Evolutionary conservation across 305 asterid species (phyloP).

Genomic region (Fraxinus albicans): DNA sequence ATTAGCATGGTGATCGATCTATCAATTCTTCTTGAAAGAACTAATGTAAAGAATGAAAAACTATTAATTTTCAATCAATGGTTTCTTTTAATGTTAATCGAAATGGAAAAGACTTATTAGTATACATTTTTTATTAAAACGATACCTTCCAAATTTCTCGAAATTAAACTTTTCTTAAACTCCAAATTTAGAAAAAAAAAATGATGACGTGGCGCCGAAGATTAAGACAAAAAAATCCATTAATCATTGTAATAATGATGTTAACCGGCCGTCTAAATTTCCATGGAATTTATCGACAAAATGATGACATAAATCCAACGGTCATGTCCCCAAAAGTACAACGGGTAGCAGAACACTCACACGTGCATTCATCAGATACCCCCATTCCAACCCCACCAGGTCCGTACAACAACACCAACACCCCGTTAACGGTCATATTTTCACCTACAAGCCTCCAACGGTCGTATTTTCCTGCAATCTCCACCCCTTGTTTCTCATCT

Average conservation of each 20-base stretch:
- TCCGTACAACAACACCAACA: constrained; percentile 48
- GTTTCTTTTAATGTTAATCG: neutral
- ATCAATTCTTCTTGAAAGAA: neutral
- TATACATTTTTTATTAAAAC: neutral
- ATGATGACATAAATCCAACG: constrained; percentile 46
- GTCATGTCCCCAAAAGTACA: constrained; percentile 40
- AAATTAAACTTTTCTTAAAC: neutral
- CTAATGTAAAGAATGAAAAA: neutral
- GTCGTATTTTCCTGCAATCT: constrained; percentile 48
- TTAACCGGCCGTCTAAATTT: constrained; percentile 21
- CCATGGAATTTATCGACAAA: neutral
- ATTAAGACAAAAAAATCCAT: neutral
- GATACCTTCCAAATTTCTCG: neutral
- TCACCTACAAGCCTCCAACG: constrained; percentile 70
- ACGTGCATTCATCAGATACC: constrained; percentile 56
- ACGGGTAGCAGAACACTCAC: constrained; percentile 42
- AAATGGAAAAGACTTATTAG: neutral
- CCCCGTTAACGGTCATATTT: constrained; percentile 71
- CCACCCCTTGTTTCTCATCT: constrained; percentile 55
- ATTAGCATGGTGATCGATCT: neutral
- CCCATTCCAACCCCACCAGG: neutral
- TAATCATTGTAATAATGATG: constrained; percentile 9
- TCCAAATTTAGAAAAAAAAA: neutral
- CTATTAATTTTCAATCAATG: neutral
- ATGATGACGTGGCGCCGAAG: neutral